Percentiles rank a stretch among this genome's conserved stretches.
phyloP scores from a whole-genome alignment of 441 rosid species.

The Adansonia madagascariensis region DNA sequence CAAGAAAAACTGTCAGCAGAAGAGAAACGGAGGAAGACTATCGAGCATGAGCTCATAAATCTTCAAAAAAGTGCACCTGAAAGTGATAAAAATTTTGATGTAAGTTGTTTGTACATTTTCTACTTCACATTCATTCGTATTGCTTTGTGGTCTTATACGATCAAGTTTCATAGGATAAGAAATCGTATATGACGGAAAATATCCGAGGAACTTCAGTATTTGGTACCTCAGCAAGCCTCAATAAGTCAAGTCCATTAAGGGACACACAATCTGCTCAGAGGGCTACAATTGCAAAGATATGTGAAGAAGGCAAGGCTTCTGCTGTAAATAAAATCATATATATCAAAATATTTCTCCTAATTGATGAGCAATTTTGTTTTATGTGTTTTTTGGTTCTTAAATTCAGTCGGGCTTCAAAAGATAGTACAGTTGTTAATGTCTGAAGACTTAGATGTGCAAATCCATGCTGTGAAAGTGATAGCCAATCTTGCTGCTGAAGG shows the following conservation, averaged over 20 bases:
- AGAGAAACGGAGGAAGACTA: slow-evolving; percentile 67
- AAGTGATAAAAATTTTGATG: slow-evolving; percentile 60
- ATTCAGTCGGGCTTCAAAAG: slow-evolving; percentile 82
- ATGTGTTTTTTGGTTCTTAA: slow-evolving; percentile 14
- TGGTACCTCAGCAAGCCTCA: slow-evolving; percentile 44
- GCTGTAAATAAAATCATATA: background rate
- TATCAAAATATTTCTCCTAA: slow-evolving; percentile 23
- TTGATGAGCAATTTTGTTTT: background rate
- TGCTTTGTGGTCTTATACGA: slow-evolving; percentile 30
- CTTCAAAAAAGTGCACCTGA: slow-evolving; percentile 63
- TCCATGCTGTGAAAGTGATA: slow-evolving; percentile 88
- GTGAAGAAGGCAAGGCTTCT: slow-evolving; percentile 79
- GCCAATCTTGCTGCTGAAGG: slow-evolving; percentile 99
- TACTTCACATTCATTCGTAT: background rate
- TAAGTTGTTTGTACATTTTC: slow-evolving; percentile 32
- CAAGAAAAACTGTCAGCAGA: slow-evolving; percentile 67
- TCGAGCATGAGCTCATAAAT: slow-evolving; percentile 69
- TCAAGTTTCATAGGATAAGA: slow-evolving; percentile 54
- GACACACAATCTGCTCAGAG: slow-evolving; percentile 73
- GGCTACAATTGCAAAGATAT: slow-evolving; percentile 90
- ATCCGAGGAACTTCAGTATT: slow-evolving; percentile 48
- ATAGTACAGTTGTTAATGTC: slow-evolving; percentile 75
- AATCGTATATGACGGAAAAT: slow-evolving; percentile 56
- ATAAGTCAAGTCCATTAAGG: slow-evolving; percentile 63
- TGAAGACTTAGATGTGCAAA: slow-evolving; percentile 84